Percentiles rank a stretch among this genome's conserved stretches.
These are phyloP conservation scores for Lagenaria siceraria DNA, from an alignment of 306 rosid species.

Conservation along the genomic window DNA sequence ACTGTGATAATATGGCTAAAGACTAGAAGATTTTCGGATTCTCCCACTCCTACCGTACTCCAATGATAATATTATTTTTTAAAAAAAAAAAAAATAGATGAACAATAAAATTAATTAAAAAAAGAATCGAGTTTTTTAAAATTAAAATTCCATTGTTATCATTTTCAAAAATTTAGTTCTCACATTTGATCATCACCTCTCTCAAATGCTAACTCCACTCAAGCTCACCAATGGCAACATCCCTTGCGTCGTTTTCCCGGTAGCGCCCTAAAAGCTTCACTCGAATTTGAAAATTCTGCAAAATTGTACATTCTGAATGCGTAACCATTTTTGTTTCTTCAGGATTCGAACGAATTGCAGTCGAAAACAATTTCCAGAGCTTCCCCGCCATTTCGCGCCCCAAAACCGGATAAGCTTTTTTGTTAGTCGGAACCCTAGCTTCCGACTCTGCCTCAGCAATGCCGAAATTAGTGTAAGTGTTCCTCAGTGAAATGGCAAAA, in stretches of 20 bases:
- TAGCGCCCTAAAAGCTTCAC: neutral
- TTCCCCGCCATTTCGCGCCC: slow-evolving; percentile 14
- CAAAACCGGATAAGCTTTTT: neutral
- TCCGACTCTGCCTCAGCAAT: slow-evolving; percentile 15
- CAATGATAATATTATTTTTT: too few species aligned
- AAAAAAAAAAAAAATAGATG: too few species aligned
- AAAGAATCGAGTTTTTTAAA: too few species aligned
- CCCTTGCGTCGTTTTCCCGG: neutral
- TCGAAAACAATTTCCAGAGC: neutral
- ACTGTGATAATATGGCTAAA: too few species aligned
- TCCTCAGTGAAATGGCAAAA: neutral
- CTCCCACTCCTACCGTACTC: too few species aligned
- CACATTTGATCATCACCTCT: neutral
- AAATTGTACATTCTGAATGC: neutral
- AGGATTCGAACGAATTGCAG: slow-evolving; percentile 13
- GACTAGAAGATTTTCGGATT: too few species aligned
- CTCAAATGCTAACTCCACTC: neutral
- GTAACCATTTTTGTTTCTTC: neutral
- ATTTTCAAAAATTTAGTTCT: neutral
- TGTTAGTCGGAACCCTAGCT: slow-evolving; percentile 12
- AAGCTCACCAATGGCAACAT: neutral
- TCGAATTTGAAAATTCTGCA: neutral
- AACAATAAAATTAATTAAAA: too few species aligned
- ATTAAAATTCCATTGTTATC: too few species aligned
- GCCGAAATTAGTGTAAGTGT: slow-evolving; percentile 24